phyloP scores from a whole-genome alignment of 257 asterid genomes.

The Gentiana straminea region DNA sequence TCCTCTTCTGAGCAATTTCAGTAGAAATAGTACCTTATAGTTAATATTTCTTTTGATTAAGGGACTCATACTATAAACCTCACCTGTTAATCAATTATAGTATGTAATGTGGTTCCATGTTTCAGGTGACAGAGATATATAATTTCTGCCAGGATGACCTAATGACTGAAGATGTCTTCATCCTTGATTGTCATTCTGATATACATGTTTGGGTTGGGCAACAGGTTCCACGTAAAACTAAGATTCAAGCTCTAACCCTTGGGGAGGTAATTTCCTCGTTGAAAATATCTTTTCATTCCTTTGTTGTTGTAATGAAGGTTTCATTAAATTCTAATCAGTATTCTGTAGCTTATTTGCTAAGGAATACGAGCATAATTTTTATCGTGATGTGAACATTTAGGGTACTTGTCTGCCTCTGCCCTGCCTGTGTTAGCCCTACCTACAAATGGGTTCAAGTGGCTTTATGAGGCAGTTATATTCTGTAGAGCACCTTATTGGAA shows the following conservation, averaged over 20 bases:
- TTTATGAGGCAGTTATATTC: too few species aligned
- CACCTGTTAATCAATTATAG: background rate
- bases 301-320: background rate
- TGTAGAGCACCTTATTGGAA: too few species aligned
- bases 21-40: too few species aligned
- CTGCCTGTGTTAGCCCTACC: too few species aligned
- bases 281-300: background rate
- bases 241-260: slow-evolving; percentile 21
- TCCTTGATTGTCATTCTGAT: slow-evolving; percentile 62
- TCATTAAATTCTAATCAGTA: background rate
- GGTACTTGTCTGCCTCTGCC: too few species aligned
- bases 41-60: background rate
- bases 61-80: background rate
- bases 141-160: slow-evolving; percentile 85
- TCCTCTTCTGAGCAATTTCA: too few species aligned
- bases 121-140: slow-evolving; percentile 74
- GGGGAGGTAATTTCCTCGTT: slow-evolving; percentile 19
- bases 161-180: slow-evolving; percentile 73
- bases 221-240: slow-evolving; percentile 21
- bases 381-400: too few species aligned
- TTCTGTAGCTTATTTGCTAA: background rate
- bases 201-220: slow-evolving; percentile 74
- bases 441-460: too few species aligned
- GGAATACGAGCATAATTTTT: too few species aligned
- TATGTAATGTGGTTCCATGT: slow-evolving; percentile 16